phyloP scores from a whole-genome alignment of 1,139 yeast genomes.

The Zygosaccharomyces pseudobailii region DNA sequence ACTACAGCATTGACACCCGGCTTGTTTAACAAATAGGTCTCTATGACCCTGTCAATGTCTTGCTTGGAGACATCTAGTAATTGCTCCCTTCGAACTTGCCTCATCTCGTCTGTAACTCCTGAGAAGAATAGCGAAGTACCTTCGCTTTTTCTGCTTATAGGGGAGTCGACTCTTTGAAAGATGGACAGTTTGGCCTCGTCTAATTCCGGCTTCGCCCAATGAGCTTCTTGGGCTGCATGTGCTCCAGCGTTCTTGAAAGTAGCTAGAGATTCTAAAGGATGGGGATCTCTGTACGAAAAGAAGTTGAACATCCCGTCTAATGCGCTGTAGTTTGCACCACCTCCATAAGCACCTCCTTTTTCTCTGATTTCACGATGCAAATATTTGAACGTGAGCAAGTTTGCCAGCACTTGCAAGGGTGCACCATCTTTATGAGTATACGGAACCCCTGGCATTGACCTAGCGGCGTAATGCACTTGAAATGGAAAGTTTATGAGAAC shows the following conservation, averaged over 20 bases:
- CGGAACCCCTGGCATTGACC: constrained; percentile 61
- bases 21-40: constrained; percentile 17
- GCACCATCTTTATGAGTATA: constrained; percentile 77
- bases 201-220: constrained; percentile 56
- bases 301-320: constrained; percentile 74
- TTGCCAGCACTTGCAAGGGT: constrained; percentile 74
- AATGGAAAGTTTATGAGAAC: constrained; percentile 70
- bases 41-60: constrained; percentile 44
- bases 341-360: constrained; percentile 97
- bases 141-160: constrained; percentile 74
- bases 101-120: constrained; percentile 73
- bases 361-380: constrained; percentile 89
- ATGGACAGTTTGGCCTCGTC: constrained; percentile 87
- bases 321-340: constrained; percentile 82
- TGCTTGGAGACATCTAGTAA: constrained; percentile 58
- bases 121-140: constrained; percentile 63
- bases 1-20: constrained; percentile 11
- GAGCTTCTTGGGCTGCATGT: constrained; percentile 46
- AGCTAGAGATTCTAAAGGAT: constrained; percentile 63
- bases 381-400: constrained; percentile 73
- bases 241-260: constrained; percentile 56
- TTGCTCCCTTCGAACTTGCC: constrained; percentile 72
- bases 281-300: constrained; percentile 93
- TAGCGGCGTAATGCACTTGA: constrained; percentile 82
- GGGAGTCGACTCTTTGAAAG: constrained; percentile 91